Percentiles rank a stretch among this genome's conserved stretches.
phyloP scores from a whole-genome alignment of 2,329 filamentous ascomycete genomes.

The Chrysoporthe puriensis region DNA sequence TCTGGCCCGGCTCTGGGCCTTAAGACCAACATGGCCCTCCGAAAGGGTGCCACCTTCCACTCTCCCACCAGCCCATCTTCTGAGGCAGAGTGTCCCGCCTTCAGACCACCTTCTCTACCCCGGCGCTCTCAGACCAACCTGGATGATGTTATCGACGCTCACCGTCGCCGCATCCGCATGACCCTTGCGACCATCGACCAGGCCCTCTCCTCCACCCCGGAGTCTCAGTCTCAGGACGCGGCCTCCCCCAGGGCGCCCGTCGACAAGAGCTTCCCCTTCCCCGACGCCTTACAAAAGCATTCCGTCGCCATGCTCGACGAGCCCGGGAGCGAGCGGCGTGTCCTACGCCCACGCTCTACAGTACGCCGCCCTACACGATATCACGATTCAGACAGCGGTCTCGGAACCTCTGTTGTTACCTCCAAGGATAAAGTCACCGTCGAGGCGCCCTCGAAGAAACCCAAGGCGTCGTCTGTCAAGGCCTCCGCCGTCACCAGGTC shows the following conservation, averaged over 20 bases:
- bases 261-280: conserved; percentile 63
- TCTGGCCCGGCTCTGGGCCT: conserved; percentile 48
- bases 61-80: conserved; percentile 49
- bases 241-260: conserved; percentile 42
- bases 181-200: conserved; percentile 69
- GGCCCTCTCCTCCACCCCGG: conserved; percentile 51
- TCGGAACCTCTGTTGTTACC: conserved; percentile 80
- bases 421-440: conserved; percentile 54
- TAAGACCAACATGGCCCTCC: conserved; percentile 63
- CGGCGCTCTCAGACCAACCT: conserved; percentile 70
- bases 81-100: conserved; percentile 40
- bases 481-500: conserved; percentile 66
- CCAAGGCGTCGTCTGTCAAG: conserved; percentile 37
- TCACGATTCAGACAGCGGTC: conserved; percentile 83
- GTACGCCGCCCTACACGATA: conserved; percentile 60
- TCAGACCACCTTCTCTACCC: conserved; percentile 58
- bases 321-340: conserved; percentile 49
- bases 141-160: conserved; percentile 72
- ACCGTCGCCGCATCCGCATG: conserved; percentile 69
- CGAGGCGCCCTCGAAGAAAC: conserved; percentile 48
- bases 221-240: conserved; percentile 39
- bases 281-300: conserved; percentile 61
- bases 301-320: conserved; percentile 54
- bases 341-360: conserved; percentile 54
- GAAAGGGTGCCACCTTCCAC: conserved; percentile 72